A percentile compares a stretch with the other conserved stretches of the same genome.
Evolutionary conservation across 306 rosid genomes (phyloP).

Genomic region (Castanea mollissima): DNA sequence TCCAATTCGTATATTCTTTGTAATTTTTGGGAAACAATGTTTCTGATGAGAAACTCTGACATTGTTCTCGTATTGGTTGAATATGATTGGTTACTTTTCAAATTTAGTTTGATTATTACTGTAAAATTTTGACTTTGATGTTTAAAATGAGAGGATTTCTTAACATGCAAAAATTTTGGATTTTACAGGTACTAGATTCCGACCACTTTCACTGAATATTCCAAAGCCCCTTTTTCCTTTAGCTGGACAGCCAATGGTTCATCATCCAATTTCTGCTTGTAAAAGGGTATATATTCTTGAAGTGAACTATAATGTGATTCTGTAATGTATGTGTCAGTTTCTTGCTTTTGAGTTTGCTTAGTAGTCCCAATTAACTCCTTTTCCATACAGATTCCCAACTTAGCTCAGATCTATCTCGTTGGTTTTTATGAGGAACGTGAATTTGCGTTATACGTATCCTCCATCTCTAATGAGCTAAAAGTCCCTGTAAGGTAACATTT

Average conservation of each 20-base stretch:
- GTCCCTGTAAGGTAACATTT: constrained; percentile 71
- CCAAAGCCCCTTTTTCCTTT: constrained; percentile 96
- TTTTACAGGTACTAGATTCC: constrained; percentile 79
- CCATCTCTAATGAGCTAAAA: constrained; percentile 90
- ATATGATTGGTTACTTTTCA: neutral
- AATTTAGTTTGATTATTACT: neutral
- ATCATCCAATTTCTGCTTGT: constrained; percentile 96
- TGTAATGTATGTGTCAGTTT: neutral
- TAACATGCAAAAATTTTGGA: constrained; percentile 11
- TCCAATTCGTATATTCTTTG: neutral
- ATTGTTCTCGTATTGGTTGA: constrained; percentile 1
- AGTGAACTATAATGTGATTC: constrained; percentile 2
- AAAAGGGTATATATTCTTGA: constrained; percentile 53
- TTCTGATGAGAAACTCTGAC: neutral
- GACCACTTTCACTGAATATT: constrained; percentile 85
- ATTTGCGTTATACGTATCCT: constrained; percentile 72
- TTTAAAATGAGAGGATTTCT: neutral
- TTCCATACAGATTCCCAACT: constrained; percentile 73
- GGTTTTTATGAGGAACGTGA: constrained; percentile 98
- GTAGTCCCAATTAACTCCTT: constrained; percentile 5
- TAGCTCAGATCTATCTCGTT: constrained; percentile 77
- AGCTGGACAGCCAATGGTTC: constrained; percentile 98
- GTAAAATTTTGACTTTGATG: constrained; percentile 10
- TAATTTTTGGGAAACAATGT: neutral
- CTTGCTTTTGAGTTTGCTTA: neutral